phyloP scores from a whole-genome alignment of 352 stramenopile genomes.

The Pythium scleroteichum region DNA sequence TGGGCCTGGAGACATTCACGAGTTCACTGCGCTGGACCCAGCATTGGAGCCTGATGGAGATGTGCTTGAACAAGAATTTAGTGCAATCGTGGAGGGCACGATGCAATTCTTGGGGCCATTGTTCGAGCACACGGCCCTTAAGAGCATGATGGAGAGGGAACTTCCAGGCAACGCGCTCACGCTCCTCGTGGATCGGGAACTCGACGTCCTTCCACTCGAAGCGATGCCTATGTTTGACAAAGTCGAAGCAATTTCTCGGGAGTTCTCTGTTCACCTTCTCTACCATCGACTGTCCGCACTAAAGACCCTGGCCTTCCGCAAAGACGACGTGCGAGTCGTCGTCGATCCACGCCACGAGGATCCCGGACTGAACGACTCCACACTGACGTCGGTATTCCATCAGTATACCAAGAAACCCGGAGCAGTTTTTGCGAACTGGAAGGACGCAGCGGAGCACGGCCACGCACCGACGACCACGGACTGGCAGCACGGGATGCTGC shows the following conservation, averaged over 20 bases:
- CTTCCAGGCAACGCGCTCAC: constrained; percentile 44
- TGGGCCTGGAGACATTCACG: constrained; percentile 35
- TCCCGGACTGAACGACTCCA: constrained; percentile 35
- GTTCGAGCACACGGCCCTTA: constrained; percentile 52
- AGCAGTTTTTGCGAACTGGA: constrained; percentile 45
- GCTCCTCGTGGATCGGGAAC: constrained; percentile 54
- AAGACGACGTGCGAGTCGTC: constrained; percentile 63
- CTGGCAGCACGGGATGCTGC: constrained; percentile 68
- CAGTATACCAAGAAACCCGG: constrained; percentile 38
- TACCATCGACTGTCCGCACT: constrained; percentile 47
- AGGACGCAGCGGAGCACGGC: constrained; percentile 59
- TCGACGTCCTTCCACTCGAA: constrained; percentile 58
- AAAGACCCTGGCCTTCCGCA: constrained; percentile 54
- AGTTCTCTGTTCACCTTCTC: constrained; percentile 76
- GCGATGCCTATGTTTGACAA: constrained; percentile 43
- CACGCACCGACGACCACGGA: constrained; percentile 63
- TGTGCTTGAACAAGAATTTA: constrained; percentile 54
- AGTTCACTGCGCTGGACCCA: background rate
- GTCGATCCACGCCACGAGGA: constrained; percentile 69
- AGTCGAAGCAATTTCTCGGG: constrained; percentile 53
- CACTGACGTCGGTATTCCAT: constrained; percentile 43
- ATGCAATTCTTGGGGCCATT: constrained; percentile 48
- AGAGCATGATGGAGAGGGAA: constrained; percentile 41
- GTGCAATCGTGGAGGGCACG: constrained; percentile 45
- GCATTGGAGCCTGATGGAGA: constrained; percentile 26